A percentile compares a stretch with the other conserved stretches of the same genome.
phyloP scores from a whole-genome alignment of 2,329 filamentous ascomycete genomes.

The Claviceps maximensis region DNA sequence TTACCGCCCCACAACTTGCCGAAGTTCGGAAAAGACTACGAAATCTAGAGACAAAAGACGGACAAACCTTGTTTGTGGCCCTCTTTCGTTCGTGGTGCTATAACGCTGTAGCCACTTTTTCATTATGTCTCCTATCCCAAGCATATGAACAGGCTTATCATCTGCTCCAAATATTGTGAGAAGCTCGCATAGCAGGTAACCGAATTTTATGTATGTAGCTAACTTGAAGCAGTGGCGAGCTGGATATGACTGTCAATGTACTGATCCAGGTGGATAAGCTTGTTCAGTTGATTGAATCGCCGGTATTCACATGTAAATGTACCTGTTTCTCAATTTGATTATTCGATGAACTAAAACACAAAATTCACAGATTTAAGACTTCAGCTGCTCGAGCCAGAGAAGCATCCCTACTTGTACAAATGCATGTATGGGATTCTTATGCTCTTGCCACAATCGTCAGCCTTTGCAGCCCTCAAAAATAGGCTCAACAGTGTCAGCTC shows the following conservation, averaged over 20 bases:
- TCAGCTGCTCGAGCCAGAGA: slow-evolving; percentile 88
- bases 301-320: slow-evolving; percentile 83
- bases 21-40: slow-evolving; percentile 82
- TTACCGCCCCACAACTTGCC: slow-evolving; percentile 86
- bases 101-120: slow-evolving; percentile 96
- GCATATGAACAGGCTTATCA: slow-evolving; percentile 98
- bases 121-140: slow-evolving; percentile 84
- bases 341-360: background rate
- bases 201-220: background rate
- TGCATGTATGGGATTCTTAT: slow-evolving; percentile 94
- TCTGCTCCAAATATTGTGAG: slow-evolving; percentile 84
- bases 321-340: background rate
- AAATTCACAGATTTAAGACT: slow-evolving; percentile 63
- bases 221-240: slow-evolving; percentile 55
- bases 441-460: slow-evolving; percentile 95
- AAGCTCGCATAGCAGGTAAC: slow-evolving; percentile 4
- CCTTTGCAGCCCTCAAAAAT: slow-evolving; percentile 93
- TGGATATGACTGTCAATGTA: slow-evolving; percentile 98
- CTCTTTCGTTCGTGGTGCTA: slow-evolving; percentile 97
- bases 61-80: slow-evolving; percentile 87
- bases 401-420: slow-evolving; percentile 90
- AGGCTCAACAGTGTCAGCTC: slow-evolving; percentile 92
- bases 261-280: slow-evolving; percentile 98
- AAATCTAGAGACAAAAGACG: slow-evolving; percentile 87
- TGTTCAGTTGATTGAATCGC: slow-evolving; percentile 90